These are phyloP conservation scores for Bimuria novae-zelandiae DNA, from an alignment of 2,329 filamentous ascomycete genomes.

Conservation along the genomic window DNA sequence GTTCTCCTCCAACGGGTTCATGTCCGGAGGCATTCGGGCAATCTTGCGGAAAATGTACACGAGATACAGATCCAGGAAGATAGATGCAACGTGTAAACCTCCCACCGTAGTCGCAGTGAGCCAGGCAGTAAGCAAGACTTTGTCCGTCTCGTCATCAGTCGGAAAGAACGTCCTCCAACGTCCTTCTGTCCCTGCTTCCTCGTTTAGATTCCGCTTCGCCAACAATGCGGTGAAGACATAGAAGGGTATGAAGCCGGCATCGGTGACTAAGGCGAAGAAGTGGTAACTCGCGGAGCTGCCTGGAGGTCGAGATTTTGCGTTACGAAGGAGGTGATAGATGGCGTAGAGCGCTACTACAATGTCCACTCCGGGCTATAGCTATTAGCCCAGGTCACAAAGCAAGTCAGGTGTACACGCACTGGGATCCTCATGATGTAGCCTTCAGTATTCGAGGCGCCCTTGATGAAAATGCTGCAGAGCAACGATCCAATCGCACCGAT, in stretches of 20 bases:
- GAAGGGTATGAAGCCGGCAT: conserved; percentile 68
- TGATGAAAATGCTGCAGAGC: conserved; percentile 77
- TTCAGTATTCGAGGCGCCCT: conserved; percentile 64
- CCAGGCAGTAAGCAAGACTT: conserved; percentile 70
- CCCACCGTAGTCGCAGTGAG: conserved; percentile 67
- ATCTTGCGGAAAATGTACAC: conserved; percentile 82
- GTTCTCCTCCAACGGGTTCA: conserved; percentile 90
- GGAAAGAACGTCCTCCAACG: conserved; percentile 73
- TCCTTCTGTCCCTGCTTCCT: conserved; percentile 49
- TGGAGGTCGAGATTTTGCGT: conserved; percentile 72
- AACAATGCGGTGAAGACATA: conserved; percentile 64
- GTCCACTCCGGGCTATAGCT: conserved; percentile 71
- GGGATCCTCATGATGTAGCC: conserved; percentile 78
- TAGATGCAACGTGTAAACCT: conserved; percentile 71
- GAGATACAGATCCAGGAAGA: conserved; percentile 75
- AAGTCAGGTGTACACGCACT: conserved; percentile 56
- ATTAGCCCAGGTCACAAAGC: conserved; percentile 17
- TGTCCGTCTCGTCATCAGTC: conserved; percentile 58
- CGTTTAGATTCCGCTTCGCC: conserved; percentile 56
- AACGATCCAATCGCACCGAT: conserved; percentile 72
- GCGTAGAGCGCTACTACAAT: conserved; percentile 75
- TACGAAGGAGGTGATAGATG: conserved; percentile 77
- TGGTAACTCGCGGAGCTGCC: conserved; percentile 87
- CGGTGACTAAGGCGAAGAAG: conserved; percentile 76
- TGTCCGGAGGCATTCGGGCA: conserved; percentile 80